These are phyloP conservation scores for Saccharomyces hybrid DNA, from an alignment of 1,139 yeast genomes.

Conservation along the genomic window DNA sequence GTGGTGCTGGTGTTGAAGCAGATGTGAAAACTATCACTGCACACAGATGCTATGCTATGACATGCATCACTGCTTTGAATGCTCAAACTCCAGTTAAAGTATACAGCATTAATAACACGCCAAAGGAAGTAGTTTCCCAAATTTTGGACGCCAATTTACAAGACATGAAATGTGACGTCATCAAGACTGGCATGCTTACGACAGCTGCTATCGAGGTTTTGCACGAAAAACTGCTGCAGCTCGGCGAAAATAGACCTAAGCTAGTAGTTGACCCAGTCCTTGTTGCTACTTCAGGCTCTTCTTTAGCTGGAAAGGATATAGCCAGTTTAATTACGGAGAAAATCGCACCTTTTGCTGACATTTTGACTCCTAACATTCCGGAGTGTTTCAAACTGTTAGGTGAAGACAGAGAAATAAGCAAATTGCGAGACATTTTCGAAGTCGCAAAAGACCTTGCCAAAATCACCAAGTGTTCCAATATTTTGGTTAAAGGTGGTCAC, in stretches of 20 bases:
- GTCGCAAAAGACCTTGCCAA: constrained; percentile 42
- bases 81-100: constrained; percentile 75
- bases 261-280: constrained; percentile 77
- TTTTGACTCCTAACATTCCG: constrained; percentile 71
- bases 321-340: constrained; percentile 35
- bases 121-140: constrained; percentile 37
- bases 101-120: constrained; percentile 41
- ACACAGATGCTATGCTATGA: constrained; percentile 72
- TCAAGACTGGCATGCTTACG: constrained; percentile 81
- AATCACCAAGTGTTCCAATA: constrained; percentile 41
- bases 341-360: constrained; percentile 47
- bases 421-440: constrained; percentile 35
- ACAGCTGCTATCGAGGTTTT: constrained; percentile 48
- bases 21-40: constrained; percentile 78
- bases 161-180: constrained; percentile 61
- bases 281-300: constrained; percentile 70
- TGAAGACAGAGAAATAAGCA: constrained; percentile 16
- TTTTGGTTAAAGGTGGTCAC: constrained; percentile 82
- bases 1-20: constrained; percentile 95
- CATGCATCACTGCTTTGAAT: constrained; percentile 75
- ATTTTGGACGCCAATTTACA: constrained; percentile 50
- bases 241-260: constrained; percentile 31
- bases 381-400: constrained; percentile 45
- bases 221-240: constrained; percentile 32
- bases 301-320: constrained; percentile 44